Base-by-base conservation (phyloP, 257 asterid species). In the Agastache rugosa region DNA sequence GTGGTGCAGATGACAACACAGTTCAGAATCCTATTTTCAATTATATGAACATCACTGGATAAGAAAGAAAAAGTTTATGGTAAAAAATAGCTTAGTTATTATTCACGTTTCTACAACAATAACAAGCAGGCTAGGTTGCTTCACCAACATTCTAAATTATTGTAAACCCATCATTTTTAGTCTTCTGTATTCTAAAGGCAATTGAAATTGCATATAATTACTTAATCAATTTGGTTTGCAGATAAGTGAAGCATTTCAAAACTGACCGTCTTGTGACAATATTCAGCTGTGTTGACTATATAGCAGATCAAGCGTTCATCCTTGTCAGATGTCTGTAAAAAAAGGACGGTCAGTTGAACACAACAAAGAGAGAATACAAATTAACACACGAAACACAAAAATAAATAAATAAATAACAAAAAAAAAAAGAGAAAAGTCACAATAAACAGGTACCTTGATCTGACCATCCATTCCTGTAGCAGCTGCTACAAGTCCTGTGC, bases 391-490 rank as follows among this genome's bases (percentile, higher is more conserved):
- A 42, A 63, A 15, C 10, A 25, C 35, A 45, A 11, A 15, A 15
- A 48, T 1, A 48, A 16, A 45, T 53, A 51, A 65, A 74, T 55
- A 54, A 45, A 62, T 22, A 50, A 67, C 15, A 75, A 65, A 53
- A 53, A 74, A 74, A 76, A 66, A 63, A 7, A 69, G 41, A 55
- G 23, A 50, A 31, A 76, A 69, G 14, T 12, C 23, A 44, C 34
- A 69, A 42, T 8, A 69, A 22, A 19, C 6, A 39, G 39, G 80
- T 81, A 94, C 99, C 92, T 92, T 94, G 78, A 94, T 92, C 79
- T 94, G 99, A 56, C 97, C 97, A 87, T 94, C 99, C 90, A 92
- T 92, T 84, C 99, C 99, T 6, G 99, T 92, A 67, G 99, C 99
- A 73, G 99, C 97, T 74, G 99, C 99, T 80, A 94, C 99, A 77